These are phyloP conservation scores for Thalia dealbata DNA, from an alignment of 176 grass and related monocot species.

Conservation along the genomic window DNA sequence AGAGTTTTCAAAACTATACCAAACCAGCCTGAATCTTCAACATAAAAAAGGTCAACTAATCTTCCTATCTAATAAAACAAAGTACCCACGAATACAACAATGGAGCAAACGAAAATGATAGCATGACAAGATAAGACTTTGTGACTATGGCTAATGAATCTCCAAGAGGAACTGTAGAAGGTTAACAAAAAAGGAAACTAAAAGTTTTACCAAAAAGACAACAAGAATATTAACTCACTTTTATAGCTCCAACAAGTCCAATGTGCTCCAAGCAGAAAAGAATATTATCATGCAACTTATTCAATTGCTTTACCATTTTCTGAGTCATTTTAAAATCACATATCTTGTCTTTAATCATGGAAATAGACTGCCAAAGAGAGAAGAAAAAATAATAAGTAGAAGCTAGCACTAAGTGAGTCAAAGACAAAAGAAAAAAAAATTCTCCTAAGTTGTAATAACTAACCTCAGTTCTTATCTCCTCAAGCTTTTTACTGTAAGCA, in stretches of 20 bases:
- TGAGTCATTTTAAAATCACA: constrained; percentile 49
- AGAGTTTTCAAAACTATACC: too few relatives aligned
- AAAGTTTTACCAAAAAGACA: not conserved
- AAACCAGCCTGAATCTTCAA: too few relatives aligned
- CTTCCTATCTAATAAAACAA: too few relatives aligned
- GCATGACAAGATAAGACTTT: too few relatives aligned
- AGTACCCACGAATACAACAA: too few relatives aligned
- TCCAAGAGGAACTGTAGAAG: not conserved
- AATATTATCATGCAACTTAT: constrained; percentile 63
- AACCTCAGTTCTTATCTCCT: constrained; percentile 55
- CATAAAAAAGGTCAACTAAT: too few relatives aligned
- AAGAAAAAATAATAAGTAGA: constrained; percentile 3
- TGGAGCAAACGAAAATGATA: too few relatives aligned
- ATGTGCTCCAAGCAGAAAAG: constrained; percentile 80
- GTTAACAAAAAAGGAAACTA: not conserved
- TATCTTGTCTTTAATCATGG: constrained; percentile 40
- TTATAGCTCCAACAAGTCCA: constrained; percentile 69
- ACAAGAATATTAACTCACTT: constrained; percentile 31
- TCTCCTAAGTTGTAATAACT: not conserved
- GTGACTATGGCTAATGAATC: not conserved
- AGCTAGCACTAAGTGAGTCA: not conserved
- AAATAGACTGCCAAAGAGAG: constrained; percentile 43
- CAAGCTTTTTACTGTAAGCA: constrained; percentile 46
- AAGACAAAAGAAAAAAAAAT: constrained; percentile 13
- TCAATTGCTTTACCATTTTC: constrained; percentile 59